These are phyloP conservation scores for Aeschynomene evenia DNA, from an alignment of 306 rosid species.

Conservation along the genomic window DNA sequence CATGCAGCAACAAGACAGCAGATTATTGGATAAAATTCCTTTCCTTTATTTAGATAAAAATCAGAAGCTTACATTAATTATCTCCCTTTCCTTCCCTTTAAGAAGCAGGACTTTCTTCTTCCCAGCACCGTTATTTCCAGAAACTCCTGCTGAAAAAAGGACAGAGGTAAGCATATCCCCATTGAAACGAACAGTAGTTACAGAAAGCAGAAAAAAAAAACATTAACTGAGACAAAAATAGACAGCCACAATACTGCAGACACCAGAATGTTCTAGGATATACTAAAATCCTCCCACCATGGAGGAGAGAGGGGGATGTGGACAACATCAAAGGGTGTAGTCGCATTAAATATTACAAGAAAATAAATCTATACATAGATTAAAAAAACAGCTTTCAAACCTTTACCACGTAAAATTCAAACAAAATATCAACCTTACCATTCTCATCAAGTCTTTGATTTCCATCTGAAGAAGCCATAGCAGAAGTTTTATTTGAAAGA, in stretches of 20 bases:
- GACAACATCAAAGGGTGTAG: neutral
- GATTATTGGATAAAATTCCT: constrained; percentile 4
- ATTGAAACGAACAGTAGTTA: neutral
- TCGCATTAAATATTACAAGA: neutral
- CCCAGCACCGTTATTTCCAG: constrained; percentile 46
- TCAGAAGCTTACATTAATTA: constrained; percentile 44
- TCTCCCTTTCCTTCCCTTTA: constrained; percentile 59
- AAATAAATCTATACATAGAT: too few species aligned
- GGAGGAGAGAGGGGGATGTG: neutral
- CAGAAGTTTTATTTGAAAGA: constrained; percentile 44
- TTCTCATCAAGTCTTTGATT: constrained; percentile 43
- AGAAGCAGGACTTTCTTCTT: constrained; percentile 58
- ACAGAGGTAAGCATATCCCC: constrained; percentile 17
- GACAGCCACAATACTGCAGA: neutral
- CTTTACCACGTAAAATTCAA: constrained; percentile 4
- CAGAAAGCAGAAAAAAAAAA: neutral
- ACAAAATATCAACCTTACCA: constrained; percentile 48
- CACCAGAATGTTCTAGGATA: neutral
- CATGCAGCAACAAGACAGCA: constrained; percentile 6
- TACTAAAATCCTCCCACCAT: neutral
- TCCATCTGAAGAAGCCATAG: constrained; percentile 47
- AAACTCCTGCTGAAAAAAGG: constrained; percentile 38
- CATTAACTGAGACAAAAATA: neutral
- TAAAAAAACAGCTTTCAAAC: neutral
- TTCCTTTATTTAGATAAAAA: constrained; percentile 7